These are phyloP conservation scores for Pseudomonodictys pantanalensis DNA, from an alignment of 495 filamentous ascomycete species.

Conservation along the genomic window DNA sequence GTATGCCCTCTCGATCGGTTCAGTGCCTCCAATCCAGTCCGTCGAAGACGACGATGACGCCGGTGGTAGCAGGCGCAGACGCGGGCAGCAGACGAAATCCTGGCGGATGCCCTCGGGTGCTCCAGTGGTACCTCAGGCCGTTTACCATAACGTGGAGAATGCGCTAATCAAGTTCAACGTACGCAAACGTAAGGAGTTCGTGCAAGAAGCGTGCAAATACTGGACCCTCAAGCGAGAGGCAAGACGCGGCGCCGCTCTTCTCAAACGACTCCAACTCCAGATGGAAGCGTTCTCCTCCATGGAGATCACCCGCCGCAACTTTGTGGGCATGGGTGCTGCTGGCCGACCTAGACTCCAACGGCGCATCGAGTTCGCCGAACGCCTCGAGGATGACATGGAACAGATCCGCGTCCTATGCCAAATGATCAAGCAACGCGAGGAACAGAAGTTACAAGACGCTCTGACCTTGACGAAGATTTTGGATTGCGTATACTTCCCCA, in stretches of 20 bases:
- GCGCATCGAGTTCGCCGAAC: conserved; percentile 82
- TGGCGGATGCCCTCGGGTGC: conserved; percentile 96
- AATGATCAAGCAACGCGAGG: conserved; percentile 68
- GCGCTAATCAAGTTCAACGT: conserved; percentile 75
- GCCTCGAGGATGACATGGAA: conserved; percentile 71
- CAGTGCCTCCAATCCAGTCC: conserved; percentile 59
- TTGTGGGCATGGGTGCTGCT: conserved; percentile 81
- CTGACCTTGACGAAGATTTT: conserved; percentile 72
- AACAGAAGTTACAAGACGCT: conserved; percentile 68
- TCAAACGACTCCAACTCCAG: conserved; percentile 90
- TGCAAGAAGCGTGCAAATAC: conserved; percentile 89
- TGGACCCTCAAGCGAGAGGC: conserved; percentile 97
- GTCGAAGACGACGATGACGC: conserved; percentile 50
- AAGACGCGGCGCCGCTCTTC: conserved; percentile 79
- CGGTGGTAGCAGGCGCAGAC: conserved; percentile 74
- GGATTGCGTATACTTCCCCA: conserved; percentile 86
- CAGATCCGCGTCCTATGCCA: conserved; percentile 66
- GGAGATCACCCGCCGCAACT: conserved; percentile 92
- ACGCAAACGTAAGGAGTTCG: conserved; percentile 83
- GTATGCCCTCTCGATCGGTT: conserved; percentile 73
- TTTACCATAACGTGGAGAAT: conserved; percentile 75
- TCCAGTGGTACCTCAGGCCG: conserved; percentile 83
- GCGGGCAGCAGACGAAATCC: conserved; percentile 61
- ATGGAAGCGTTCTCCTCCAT: conserved; percentile 93
- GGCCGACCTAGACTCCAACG: conserved; percentile 73